Evolutionary conservation across 1,284 basidiomycete species (phyloP).

Genomic region (Moniliophthora roreri): DNA sequence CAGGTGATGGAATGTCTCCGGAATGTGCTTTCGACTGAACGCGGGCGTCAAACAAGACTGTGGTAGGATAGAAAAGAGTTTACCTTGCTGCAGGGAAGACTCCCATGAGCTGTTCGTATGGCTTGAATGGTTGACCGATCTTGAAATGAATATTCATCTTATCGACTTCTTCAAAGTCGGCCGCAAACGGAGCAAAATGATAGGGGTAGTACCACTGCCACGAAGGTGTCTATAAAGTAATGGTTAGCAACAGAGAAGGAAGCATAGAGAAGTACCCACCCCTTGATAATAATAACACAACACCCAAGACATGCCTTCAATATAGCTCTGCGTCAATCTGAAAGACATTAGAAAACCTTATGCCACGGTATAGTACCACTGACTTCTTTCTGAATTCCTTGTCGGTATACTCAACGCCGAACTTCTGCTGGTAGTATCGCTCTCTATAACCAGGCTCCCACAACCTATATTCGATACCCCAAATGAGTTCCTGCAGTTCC

Average conservation of each 20-base stretch:
- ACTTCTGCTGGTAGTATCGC: slow-evolving; percentile 95
- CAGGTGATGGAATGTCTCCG: slow-evolving; percentile 80
- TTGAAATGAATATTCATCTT: slow-evolving; percentile 81
- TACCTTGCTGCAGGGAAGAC: slow-evolving; percentile 95
- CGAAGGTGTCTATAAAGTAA: slow-evolving; percentile 74
- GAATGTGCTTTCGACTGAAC: slow-evolving; percentile 83
- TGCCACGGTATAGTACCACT: slow-evolving; percentile 26
- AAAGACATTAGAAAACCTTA: slow-evolving; percentile 18
- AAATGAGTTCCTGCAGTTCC: slow-evolving; percentile 11
- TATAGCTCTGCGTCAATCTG: slow-evolving; percentile 82
- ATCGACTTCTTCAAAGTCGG: slow-evolving; percentile 86
- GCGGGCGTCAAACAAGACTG: slow-evolving; percentile 15
- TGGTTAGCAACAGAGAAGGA: slow-evolving; percentile 8
- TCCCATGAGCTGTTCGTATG: slow-evolving; percentile 97
- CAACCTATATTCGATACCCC: slow-evolving; percentile 48
- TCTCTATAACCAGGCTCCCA: slow-evolving; percentile 96
- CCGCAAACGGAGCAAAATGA: slow-evolving; percentile 98
- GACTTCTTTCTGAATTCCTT: slow-evolving; percentile 75
- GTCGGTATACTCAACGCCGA: slow-evolving; percentile 77
- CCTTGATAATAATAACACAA: slow-evolving; percentile 99
- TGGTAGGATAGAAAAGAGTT: slow-evolving; percentile 17
- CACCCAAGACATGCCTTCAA: slow-evolving; percentile 97
- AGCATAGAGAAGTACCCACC: slow-evolving; percentile 43
- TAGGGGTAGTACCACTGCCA: slow-evolving; percentile 99
- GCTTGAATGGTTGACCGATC: slow-evolving; percentile 88